Percentiles rank a stretch among this genome's conserved stretches.
These are phyloP conservation scores for Flaveria robusta DNA, from an alignment of 129 eudicot genomes.

Conservation along the genomic window DNA sequence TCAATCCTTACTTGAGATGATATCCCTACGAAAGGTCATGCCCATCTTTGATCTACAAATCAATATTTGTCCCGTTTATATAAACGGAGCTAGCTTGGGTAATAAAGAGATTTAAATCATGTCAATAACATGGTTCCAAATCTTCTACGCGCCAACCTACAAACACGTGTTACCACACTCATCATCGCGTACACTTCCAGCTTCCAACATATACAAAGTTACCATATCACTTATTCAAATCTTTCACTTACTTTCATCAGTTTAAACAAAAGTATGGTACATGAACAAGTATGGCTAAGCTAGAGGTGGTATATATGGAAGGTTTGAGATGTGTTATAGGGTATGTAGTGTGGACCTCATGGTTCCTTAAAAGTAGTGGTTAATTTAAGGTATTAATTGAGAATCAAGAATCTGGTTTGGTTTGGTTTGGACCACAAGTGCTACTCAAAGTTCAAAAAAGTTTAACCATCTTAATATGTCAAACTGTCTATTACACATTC, in stretches of 20 bases:
- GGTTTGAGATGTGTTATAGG: conserved; percentile 29
- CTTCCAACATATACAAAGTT: not conserved
- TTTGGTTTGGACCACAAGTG: conserved; percentile 41
- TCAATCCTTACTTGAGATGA: not conserved
- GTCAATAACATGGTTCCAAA: not conserved
- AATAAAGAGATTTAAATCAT: not conserved
- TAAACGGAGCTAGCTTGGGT: not conserved
- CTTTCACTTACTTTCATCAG: not conserved
- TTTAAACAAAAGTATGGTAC: not conserved
- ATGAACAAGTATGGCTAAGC: not conserved
- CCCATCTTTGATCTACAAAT: not conserved
- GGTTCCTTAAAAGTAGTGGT: conserved; percentile 22
- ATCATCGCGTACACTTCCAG: not conserved
- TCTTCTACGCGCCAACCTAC: not conserved
- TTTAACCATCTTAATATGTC: conserved; percentile 34
- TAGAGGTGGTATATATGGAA: conserved; percentile 21
- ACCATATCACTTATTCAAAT: not conserved
- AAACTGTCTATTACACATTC: conserved; percentile 44
- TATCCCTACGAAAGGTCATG: not conserved
- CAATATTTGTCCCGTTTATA: not conserved
- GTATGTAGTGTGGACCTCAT: conserved; percentile 44
- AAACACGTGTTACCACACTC: too few species aligned
- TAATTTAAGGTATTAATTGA: conserved; percentile 38
- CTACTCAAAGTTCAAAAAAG: conserved; percentile 27
- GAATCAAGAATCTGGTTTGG: conserved; percentile 41